Conservation (phyloP, 1,139 yeast genomes). For the Debaryomycetaceae sp. region DNA sequence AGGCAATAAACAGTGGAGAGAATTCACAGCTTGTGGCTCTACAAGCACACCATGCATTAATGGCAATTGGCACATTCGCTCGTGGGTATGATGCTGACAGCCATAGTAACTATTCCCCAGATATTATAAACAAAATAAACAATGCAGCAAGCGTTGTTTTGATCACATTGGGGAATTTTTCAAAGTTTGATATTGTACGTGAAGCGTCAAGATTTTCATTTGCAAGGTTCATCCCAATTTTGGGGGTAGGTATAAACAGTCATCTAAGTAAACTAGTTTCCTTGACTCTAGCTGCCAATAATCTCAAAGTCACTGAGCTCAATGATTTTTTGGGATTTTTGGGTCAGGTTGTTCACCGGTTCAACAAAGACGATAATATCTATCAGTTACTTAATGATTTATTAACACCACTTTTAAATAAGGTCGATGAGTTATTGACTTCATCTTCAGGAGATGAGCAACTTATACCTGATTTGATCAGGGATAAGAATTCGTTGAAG, state of each 20-base stretch:
- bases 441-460: slow-evolving; percentile 16
- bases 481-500: slow-evolving; percentile 61
- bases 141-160: slow-evolving; percentile 80
- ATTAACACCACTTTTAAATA: slow-evolving; percentile 67
- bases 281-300: slow-evolving; percentile 64
- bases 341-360: slow-evolving; percentile 83
- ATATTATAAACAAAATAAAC: slow-evolving; percentile 51
- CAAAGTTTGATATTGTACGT: slow-evolving; percentile 65
- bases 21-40: slow-evolving; percentile 47
- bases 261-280: slow-evolving; percentile 74
- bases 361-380: slow-evolving; percentile 61
- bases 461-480: slow-evolving; percentile 46
- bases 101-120: slow-evolving; percentile 25
- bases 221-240: slow-evolving; percentile 78
- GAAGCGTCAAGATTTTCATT: slow-evolving; percentile 86
- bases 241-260: slow-evolving; percentile 43
- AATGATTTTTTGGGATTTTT: slow-evolving; percentile 80
- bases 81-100: slow-evolving; percentile 66
- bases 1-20: slow-evolving; percentile 29
- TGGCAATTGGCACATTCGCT: slow-evolving; percentile 88
- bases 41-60: slow-evolving; percentile 80
- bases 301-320: slow-evolving; percentile 62
- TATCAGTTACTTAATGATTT: slow-evolving; percentile 73
- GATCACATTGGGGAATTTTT: slow-evolving; percentile 75
- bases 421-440: slow-evolving; percentile 53